Base-by-base conservation (phyloP, 805 yeast species). In the Zygoascus bituminiphila region DNA sequence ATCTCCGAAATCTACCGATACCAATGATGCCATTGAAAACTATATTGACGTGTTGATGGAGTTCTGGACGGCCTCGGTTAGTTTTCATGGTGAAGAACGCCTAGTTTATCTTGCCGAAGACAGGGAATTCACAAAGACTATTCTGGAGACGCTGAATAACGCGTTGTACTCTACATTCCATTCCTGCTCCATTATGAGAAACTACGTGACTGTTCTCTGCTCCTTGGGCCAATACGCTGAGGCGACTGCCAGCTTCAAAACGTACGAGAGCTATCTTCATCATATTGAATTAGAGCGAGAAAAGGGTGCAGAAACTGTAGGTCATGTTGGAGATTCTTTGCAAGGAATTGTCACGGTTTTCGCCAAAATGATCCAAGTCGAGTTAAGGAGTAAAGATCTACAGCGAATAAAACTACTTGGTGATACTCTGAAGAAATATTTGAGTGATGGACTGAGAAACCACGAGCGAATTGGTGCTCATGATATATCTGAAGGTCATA, bases 111-210 rank as follows among this genome's bases (percentile, higher is more conserved):
- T 19, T 10, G 4, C 33, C 25, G 22, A n/a, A 17, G 49, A 51
- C 5, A 44, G 51, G 10, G 47, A 25, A 15, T 45, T 48, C 35
- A 51, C 63, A 2, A 36, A 46, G 26, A 44, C 44, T 20, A 49
- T 60, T 1, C 45, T 54, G 7, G 51, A 47, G 9, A 36, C 50
- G 0, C 49, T 61, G 21, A 38, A 48, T 35, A 42, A 51, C 19
- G 58, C 59, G 9, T 51, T 55, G 22, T 47, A 49, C 25, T 42
- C 55, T 31, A 62, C 69, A 3, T 66, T 65, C 51, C 65, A 67
- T 50, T 66, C 70, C 5, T 55, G 61, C 5, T 47, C 48, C n/a
- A 53, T 66, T 20, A 56, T 65, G 62, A 60, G 70, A 5, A 52
- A 60, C 39, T 54, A 54, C 35, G 47, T 60, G 15, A 58, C 57